Evolutionary conservation across 768 basidiomycete species (phyloP).

Genomic region (Russula ochroleuca): DNA sequence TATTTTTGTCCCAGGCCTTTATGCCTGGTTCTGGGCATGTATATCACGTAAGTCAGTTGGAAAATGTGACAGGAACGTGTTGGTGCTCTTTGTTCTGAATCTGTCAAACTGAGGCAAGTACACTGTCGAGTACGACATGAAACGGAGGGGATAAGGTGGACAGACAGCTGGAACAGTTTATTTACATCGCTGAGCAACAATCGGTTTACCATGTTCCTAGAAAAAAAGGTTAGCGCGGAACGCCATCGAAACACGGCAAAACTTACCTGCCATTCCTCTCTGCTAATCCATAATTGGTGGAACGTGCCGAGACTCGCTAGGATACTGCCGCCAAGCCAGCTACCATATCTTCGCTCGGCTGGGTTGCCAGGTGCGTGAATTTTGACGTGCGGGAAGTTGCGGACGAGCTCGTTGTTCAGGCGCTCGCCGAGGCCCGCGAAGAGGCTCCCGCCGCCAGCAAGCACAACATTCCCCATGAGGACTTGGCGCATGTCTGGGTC

Average conservation of each 20-base stretch:
- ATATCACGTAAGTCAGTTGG: slow-evolving; percentile 19
- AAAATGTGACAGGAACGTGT: slow-evolving; percentile 21
- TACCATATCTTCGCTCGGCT: slow-evolving; percentile 83
- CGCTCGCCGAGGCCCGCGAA: slow-evolving; percentile 85
- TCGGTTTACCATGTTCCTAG: slow-evolving; percentile 78
- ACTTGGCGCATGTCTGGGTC: slow-evolving; percentile 90
- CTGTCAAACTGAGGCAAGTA: not conserved
- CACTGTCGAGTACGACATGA: not conserved
- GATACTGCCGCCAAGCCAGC: slow-evolving; percentile 96
- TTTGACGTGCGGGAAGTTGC: slow-evolving; percentile 81
- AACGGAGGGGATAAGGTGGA: not conserved
- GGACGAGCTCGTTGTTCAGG: slow-evolving; percentile 66
- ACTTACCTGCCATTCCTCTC: slow-evolving; percentile 86
- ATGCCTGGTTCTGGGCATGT: slow-evolving; percentile 18
- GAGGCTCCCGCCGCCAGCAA: slow-evolving; percentile 90
- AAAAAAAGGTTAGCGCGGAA: not conserved
- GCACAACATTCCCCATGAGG: slow-evolving; percentile 87
- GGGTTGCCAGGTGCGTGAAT: slow-evolving; percentile 91
- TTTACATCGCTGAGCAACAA: slow-evolving; percentile 84
- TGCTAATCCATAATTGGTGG: slow-evolving; percentile 95
- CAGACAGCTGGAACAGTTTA: slow-evolving; percentile 35
- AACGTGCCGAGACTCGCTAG: slow-evolving; percentile 94
- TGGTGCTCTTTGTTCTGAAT: slow-evolving; percentile 4
- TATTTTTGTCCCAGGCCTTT: slow-evolving; percentile 7
- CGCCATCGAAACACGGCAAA: not conserved